Conservation (phyloP, 768 basidiomycete species). For the Auricularia cornea region DNA sequence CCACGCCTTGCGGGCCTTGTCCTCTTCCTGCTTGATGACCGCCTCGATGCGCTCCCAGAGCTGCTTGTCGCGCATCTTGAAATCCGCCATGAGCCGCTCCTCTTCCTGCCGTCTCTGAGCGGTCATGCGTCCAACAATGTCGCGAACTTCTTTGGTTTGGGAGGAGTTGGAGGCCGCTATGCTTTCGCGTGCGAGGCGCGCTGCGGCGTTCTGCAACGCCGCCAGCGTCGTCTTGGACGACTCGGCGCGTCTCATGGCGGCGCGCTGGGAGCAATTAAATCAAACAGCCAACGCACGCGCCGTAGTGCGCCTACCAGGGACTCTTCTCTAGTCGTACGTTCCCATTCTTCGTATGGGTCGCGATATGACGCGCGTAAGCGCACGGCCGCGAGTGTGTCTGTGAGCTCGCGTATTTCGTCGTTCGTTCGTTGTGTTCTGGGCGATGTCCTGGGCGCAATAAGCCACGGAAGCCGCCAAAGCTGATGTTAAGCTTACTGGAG, state of each 20-base stretch:
- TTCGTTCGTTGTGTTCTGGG: not conserved
- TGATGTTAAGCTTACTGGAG: not conserved
- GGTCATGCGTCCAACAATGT: constrained; percentile 34
- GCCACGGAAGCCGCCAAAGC: not conserved
- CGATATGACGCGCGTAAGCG: constrained; percentile 34
- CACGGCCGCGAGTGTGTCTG: constrained; percentile 41
- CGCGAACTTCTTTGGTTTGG: constrained; percentile 47
- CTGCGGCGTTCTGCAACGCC: constrained; percentile 4
- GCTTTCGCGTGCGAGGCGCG: constrained; percentile 23
- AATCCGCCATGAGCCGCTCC: constrained; percentile 32
- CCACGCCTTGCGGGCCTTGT: constrained; percentile 32
- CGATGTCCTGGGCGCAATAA: not conserved
- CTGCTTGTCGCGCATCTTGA: constrained; percentile 36
- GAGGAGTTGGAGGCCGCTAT: constrained; percentile 30
- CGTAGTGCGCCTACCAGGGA: constrained; percentile 30
- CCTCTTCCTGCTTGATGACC: constrained; percentile 56
- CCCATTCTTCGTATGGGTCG: constrained; percentile 45
- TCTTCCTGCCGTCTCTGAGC: constrained; percentile 41
- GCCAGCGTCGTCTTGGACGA: constrained; percentile 11
- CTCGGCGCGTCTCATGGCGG: constrained; percentile 18
- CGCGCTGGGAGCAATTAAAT: constrained; percentile 14
- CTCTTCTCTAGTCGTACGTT: constrained; percentile 38
- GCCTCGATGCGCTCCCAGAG: constrained; percentile 53
- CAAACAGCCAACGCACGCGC: constrained; percentile 4
- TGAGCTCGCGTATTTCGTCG: constrained; percentile 20